Evolutionary conservation across 1,284 basidiomycete species (phyloP).

Genomic region (Puccinia brachypodii): DNA sequence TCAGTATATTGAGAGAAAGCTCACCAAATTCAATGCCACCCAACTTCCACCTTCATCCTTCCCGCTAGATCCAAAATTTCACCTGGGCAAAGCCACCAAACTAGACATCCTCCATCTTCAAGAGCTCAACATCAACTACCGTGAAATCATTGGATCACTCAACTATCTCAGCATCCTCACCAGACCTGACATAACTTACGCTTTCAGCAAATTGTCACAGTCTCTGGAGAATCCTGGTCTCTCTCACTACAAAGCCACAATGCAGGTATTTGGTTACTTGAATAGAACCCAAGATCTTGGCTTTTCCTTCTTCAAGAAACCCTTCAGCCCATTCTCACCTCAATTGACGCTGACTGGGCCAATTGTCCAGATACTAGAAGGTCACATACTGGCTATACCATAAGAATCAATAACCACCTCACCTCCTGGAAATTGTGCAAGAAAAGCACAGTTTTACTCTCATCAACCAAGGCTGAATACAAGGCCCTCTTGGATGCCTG

Average conservation of each 20-base stretch:
- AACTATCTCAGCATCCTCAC: background rate
- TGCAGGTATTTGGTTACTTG: conserved; percentile 23
- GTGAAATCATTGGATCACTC: background rate
- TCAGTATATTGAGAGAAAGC: background rate
- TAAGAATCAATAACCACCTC: background rate
- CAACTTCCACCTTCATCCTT: background rate
- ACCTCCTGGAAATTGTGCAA: background rate
- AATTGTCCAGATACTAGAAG: background rate
- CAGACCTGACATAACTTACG: background rate
- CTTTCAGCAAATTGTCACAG: conserved; percentile 3
- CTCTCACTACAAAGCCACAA: background rate
- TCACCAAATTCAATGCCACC: background rate
- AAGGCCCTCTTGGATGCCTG: conserved; percentile 1
- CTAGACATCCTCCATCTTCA: background rate
- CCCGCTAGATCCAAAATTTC: background rate
- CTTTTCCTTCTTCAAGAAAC: background rate
- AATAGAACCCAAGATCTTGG: background rate
- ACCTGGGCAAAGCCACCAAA: background rate
- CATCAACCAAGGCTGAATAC: conserved; percentile 16
- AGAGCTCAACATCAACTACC: background rate
- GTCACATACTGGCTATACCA: background rate
- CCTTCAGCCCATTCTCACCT: background rate
- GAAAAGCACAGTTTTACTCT: background rate
- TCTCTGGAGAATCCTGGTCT: background rate
- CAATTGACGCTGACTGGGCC: background rate